Base-by-base conservation (phyloP, 805 yeast genomes). In the Zygoascus biomembranicola region DNA sequence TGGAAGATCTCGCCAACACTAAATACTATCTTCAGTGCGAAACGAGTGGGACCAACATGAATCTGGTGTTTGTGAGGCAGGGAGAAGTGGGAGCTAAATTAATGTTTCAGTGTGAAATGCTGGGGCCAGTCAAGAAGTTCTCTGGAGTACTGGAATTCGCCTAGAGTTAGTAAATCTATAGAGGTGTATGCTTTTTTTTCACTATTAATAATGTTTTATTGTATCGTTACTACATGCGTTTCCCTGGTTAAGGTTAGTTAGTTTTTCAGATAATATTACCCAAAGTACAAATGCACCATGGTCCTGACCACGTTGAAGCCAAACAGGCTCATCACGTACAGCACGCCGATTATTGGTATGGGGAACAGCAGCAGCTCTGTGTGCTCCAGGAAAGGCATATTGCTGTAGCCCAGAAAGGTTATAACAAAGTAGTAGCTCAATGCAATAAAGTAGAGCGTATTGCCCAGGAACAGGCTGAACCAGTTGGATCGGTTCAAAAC, bases 371-470 rank as follows among this genome's bases (percentile, higher is more conserved):
- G 69, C 47, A 77, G 68, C 63, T 84, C 86, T 13, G 88, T 81
- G 61, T 76, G 80, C 68, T 69, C 82, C 73, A 79, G 74, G 65
- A 73, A 87, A 57, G 82, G 90, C 66, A 85, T 75, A 55, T 87
- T 74, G 73, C 87, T 78, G 71, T 86, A 90, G n/a, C 97, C 97
- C 63, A 89, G 81, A 66, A 90, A 90, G 1, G 96, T 84, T 51
- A 90, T 78, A 52, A 87, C 76, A 61, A 82, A 81, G 69, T 90
- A 90, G 65, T 87, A 87, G 18, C 84, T 78, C 49, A 86, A 69
- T 31, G 96, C 84, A 5, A 78, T 79, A 61, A 87, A 77, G 62
- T 90, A 90, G 39, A 90, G 71, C 0, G 87, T 73, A 68, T 90
- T 90, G 0, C 96, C 96, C 54, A 90, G 69, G 26, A 89, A 66